These are phyloP conservation scores for Mycena pura DNA, from an alignment of 768 basidiomycete species.

Conservation along the genomic window DNA sequence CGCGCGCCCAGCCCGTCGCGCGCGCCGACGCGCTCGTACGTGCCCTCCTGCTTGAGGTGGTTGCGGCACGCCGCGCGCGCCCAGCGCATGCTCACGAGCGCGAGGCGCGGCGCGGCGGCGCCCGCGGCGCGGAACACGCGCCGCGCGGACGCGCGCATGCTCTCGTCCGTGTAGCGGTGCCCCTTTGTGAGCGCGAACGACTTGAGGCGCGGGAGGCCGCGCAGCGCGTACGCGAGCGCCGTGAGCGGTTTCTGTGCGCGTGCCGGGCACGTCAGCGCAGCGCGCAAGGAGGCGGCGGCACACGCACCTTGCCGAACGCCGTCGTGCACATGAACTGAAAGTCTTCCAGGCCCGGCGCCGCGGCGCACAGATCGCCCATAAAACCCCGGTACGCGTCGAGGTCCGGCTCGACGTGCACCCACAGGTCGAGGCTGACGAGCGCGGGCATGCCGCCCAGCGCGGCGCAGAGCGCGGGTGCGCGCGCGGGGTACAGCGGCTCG, in stretches of 20 bases:
- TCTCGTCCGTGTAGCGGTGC: slow-evolving; percentile 52
- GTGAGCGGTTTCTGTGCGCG: slow-evolving; percentile 50
- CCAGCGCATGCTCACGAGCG: slow-evolving; percentile 56
- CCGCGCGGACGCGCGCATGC: slow-evolving; percentile 50
- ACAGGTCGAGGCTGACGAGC: slow-evolving; percentile 53
- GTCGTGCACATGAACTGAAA: slow-evolving; percentile 62
- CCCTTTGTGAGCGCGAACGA: slow-evolving; percentile 57
- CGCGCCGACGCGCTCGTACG: slow-evolving; percentile 1
- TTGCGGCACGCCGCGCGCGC: slow-evolving; percentile 54
- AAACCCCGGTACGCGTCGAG: slow-evolving; percentile 39
- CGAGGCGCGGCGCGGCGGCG: slow-evolving; percentile 30
- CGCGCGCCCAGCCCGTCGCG: slow-evolving; percentile 30
- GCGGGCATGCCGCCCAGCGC: slow-evolving; percentile 43
- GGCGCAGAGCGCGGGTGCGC: slow-evolving; percentile 41
- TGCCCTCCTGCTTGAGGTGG: slow-evolving; percentile 56
- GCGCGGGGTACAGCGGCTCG: slow-evolving; percentile 51
- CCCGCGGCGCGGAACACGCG: slow-evolving; percentile 33
- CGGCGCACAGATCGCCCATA: slow-evolving; percentile 42
- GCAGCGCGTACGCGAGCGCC: slow-evolving; percentile 46
- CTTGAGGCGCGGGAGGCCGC: slow-evolving; percentile 47
- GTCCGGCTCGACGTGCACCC: slow-evolving; percentile 50
- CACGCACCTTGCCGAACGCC: slow-evolving; percentile 46
- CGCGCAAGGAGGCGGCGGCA: background rate
- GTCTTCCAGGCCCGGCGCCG: slow-evolving; percentile 49
- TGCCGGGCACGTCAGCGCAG: too few species aligned